Base-by-base conservation (phyloP, 495 filamentous ascomycete genomes). In the Lasiosphaeria ovina region DNA sequence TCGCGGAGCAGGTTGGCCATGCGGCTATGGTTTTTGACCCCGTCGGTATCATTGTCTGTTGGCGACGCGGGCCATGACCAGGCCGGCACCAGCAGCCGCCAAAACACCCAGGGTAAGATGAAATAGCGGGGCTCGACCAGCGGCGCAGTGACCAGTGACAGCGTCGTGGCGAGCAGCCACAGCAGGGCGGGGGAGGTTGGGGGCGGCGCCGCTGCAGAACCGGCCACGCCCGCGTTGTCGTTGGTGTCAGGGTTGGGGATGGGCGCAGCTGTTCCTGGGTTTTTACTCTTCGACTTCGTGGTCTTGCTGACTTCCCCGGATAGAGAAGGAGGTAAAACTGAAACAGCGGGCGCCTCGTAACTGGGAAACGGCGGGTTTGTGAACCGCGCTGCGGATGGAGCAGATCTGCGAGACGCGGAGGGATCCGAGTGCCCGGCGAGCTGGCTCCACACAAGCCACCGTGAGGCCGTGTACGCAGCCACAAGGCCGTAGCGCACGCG, bases 91-190 rank as follows among this genome's bases (percentile, higher is more conserved):
- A 96, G 85, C 11, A 97, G 74, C 8, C 95, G 81, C 90, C 92
- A 98, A 69, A 97, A 84, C 34, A 97, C 83, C 94, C 94, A 98
- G 0, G 93, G 93, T 3, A 96, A 79, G 68, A 98, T 93, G 69
- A 95, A 93, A 69, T 98, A 98, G 4, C 94, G 83, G 3, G 92
- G 93, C 67, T 98, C 94, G 10, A 98, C 93, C 2, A 98, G 81
- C 3, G 94, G 92, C 0, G 95, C 93, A 0, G 91, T 92, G 49
- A 95, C 71, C 31, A 98, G 81, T 3, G 89, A 93, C 7, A 94
- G 80, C 0, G 86, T 62, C 0, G 91, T 90, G 0, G 93, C 78
- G 10, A 83, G 72, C 4, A 96, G 76, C 82, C 88, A 92, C 44
- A 96, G 77, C 76, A 74, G 76, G 69, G 63, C 78, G 63, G 76